Evolutionary conservation across 495 filamentous ascomycete genomes (phyloP).

Genomic region (Hypoxylon rickii): DNA sequence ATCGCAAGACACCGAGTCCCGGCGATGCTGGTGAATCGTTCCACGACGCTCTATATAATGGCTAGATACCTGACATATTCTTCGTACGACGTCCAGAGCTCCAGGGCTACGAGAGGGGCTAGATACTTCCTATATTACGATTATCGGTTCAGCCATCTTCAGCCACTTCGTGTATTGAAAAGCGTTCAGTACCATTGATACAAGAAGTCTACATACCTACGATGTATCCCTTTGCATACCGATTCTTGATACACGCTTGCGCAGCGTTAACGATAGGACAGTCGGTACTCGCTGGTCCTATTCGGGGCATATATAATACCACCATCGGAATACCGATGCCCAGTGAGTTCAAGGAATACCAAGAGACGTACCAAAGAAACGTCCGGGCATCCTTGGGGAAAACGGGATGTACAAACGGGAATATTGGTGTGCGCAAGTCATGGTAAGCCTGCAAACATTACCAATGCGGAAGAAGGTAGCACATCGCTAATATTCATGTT

Average conservation of each 20-base stretch:
- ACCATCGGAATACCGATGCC: conserved; percentile 21
- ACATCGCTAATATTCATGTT: conserved; percentile 10
- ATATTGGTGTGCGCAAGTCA: conserved; percentile 51
- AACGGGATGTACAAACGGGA: conserved; percentile 48
- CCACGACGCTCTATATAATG: conserved; percentile 19
- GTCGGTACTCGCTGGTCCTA: conserved; percentile 12
- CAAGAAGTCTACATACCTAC: neutral
- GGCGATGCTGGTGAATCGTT: conserved; percentile 3
- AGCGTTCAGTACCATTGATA: no score
- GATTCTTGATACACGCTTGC: conserved; percentile 1
- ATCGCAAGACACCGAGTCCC: conserved; percentile 5
- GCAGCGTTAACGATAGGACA: conserved; percentile 9
- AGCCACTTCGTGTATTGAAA: no score
- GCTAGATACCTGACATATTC: conserved; percentile 4
- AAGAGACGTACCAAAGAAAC: conserved; percentile 25
- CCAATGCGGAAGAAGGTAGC: no score
- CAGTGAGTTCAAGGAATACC: conserved; percentile 11
- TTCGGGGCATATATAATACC: neutral
- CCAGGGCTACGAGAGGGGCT: neutral
- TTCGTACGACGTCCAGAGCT: neutral
- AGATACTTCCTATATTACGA: no score
- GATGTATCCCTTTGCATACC: conserved; percentile 13
- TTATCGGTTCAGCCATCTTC: no score
- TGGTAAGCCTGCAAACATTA: conserved; percentile 45
- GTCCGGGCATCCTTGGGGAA: conserved; percentile 11